phyloP scores from a whole-genome alignment of 2,329 filamentous ascomycete species.

The Helminthosporium solani region DNA sequence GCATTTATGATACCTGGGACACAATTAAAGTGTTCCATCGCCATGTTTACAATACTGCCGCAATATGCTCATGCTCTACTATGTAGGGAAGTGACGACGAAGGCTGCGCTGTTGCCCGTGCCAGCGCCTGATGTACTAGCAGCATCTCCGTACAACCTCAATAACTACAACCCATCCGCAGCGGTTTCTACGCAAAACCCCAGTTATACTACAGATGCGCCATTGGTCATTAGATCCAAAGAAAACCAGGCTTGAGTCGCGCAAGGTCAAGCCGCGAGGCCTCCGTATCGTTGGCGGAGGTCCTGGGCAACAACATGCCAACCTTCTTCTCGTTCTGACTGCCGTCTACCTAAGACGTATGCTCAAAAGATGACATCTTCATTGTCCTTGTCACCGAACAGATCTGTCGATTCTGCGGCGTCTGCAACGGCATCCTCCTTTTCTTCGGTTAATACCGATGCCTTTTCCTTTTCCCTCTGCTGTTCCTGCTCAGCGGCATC shows the following conservation, averaged over 20 bases:
- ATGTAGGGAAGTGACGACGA: not conserved
- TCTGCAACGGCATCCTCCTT: slow-evolving; percentile 16
- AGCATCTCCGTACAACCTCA: too few relatives aligned
- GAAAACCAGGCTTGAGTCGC: not conserved
- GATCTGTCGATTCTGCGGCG: slow-evolving; percentile 57
- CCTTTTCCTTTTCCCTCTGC: slow-evolving; percentile 47
- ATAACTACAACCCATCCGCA: not conserved
- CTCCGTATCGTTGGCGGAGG: not conserved
- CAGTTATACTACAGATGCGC: too few relatives aligned
- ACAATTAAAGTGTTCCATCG: slow-evolving; percentile 4
- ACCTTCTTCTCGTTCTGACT: slow-evolving; percentile 1
- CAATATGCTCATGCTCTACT: slow-evolving; percentile 1
- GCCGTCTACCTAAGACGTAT: not conserved
- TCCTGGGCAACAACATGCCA: not conserved
- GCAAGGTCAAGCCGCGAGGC: not conserved
- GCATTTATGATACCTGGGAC: slow-evolving; percentile 28
- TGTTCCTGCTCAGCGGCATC: slow-evolving; percentile 47
- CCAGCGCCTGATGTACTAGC: not conserved
- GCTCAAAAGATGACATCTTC: slow-evolving; percentile 80
- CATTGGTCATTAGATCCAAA: not conserved
- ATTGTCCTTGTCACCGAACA: slow-evolving; percentile 74
- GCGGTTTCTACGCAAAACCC: too few relatives aligned
- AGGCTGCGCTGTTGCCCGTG: not conserved
- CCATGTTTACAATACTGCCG: slow-evolving; percentile 8
- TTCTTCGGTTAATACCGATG: slow-evolving; percentile 8